A percentile compares a stretch with the other conserved stretches of the same genome.
These are phyloP conservation scores for Carex arenaria DNA, from an alignment of 202 grass and related monocot species.

Conservation along the genomic window DNA sequence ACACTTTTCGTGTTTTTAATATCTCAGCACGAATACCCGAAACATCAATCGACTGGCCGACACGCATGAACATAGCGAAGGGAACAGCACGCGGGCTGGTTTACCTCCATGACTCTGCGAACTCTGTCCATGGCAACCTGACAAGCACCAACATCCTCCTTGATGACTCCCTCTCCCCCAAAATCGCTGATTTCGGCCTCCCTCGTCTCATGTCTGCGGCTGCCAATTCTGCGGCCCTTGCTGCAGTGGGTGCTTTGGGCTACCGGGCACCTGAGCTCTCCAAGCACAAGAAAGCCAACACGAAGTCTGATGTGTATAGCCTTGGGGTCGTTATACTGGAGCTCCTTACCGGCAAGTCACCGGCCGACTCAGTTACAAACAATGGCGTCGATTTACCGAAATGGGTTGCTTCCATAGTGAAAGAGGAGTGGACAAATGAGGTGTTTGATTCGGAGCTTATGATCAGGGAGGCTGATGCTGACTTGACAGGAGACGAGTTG, in stretches of 20 bases:
- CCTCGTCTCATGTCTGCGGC: slow-evolving; percentile 47
- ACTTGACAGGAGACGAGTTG: slow-evolving; percentile 40
- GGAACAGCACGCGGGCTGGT: slow-evolving; percentile 36
- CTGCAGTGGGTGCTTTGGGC: slow-evolving; percentile 41
- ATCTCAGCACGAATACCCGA: slow-evolving; percentile 41
- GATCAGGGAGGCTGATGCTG: slow-evolving; percentile 37
- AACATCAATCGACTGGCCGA: slow-evolving; percentile 39
- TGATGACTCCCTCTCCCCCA: slow-evolving; percentile 33
- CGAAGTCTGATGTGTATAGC: slow-evolving; percentile 66
- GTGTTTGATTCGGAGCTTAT: slow-evolving; percentile 64
- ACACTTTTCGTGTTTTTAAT: not conserved
- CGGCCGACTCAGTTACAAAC: slow-evolving; percentile 34
- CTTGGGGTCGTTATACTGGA: slow-evolving; percentile 62
- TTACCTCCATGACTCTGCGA: slow-evolving; percentile 45
- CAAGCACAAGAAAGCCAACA: slow-evolving; percentile 64
- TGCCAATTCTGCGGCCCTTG: slow-evolving; percentile 54
- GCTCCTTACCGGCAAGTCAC: slow-evolving; percentile 58
- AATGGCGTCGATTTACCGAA: slow-evolving; percentile 59
- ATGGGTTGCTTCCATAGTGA: slow-evolving; percentile 55
- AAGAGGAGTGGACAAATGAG: slow-evolving; percentile 69
- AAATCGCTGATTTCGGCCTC: slow-evolving; percentile 53
- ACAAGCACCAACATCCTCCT: slow-evolving; percentile 55
- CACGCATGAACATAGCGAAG: slow-evolving; percentile 52
- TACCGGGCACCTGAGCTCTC: slow-evolving; percentile 75
- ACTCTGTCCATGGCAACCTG: slow-evolving; percentile 52